Evolutionary conservation across 2,329 filamentous ascomycete species (phyloP).

Genomic region (Tolypocladium tundrense): DNA sequence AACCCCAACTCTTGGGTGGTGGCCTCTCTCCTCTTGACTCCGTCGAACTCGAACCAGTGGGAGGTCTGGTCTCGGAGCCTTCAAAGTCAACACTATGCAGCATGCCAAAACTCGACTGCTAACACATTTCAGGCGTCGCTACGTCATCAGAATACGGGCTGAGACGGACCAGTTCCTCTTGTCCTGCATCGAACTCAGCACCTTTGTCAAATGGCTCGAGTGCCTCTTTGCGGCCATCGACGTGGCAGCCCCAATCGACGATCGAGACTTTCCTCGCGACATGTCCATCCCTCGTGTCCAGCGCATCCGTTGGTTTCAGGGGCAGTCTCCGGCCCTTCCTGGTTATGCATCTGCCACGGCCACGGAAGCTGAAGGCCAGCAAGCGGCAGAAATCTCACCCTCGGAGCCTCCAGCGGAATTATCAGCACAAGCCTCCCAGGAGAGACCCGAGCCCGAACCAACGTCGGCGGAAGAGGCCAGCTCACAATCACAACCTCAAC

Average conservation of each 20-base stretch:
- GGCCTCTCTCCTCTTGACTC: background rate
- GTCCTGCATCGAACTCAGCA: slow-evolving; percentile 52
- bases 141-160: slow-evolving; percentile 60
- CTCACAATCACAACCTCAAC: slow-evolving; percentile 3
- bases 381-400: background rate
- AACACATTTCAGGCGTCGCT: slow-evolving; percentile 35
- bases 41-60: background rate
- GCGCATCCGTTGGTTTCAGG: slow-evolving; percentile 39
- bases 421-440: background rate
- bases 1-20: background rate
- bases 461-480: background rate
- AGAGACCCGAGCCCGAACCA: slow-evolving; percentile 1
- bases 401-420: background rate
- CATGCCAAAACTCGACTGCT: background rate
- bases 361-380: background rate
- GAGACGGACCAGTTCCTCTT: slow-evolving; percentile 67
- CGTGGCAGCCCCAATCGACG: slow-evolving; percentile 59
- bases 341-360: slow-evolving; percentile 1
- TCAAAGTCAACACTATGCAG: background rate
- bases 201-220: slow-evolving; percentile 60
- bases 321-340: slow-evolving; percentile 19
- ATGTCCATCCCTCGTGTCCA: slow-evolving; percentile 51
- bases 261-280: slow-evolving; percentile 53
- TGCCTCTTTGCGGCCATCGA: slow-evolving; percentile 63
- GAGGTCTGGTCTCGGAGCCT: background rate